Evolutionary conservation across 805 yeast genomes (phyloP).

Genomic region (Barnettozyma vustinii): DNA sequence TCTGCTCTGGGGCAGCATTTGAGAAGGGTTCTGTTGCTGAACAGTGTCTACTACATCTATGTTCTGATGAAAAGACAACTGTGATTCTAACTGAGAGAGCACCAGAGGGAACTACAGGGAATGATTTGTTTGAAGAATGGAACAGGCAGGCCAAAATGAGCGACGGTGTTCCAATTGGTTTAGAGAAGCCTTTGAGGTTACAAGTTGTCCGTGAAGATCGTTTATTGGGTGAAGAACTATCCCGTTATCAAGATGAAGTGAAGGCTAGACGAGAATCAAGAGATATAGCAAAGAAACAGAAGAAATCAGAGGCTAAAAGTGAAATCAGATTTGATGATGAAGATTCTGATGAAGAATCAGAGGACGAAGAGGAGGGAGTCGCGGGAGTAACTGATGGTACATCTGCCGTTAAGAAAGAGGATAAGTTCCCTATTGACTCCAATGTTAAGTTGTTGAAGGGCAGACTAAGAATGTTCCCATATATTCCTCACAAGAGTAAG

Average conservation of each 20-base stretch:
- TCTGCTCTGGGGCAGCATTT: slow-evolving; percentile 65
- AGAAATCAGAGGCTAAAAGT: slow-evolving; percentile 24
- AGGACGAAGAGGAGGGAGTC: slow-evolving; percentile 23
- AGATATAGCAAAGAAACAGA: slow-evolving; percentile 26
- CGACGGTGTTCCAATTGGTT: slow-evolving; percentile 59
- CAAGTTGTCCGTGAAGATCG: slow-evolving; percentile 42
- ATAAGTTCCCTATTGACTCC: slow-evolving; percentile 29
- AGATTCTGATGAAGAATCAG: slow-evolving; percentile 26
- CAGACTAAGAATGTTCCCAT: slow-evolving; percentile 68
- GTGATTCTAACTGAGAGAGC: slow-evolving; percentile 71
- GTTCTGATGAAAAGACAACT: slow-evolving; percentile 61
- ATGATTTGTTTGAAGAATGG: slow-evolving; percentile 52
- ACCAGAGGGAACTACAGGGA: slow-evolving; percentile 41
- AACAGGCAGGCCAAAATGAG: slow-evolving; percentile 37
- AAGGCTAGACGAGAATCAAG: slow-evolving; percentile 39
- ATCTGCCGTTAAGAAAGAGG: slow-evolving; percentile 22
- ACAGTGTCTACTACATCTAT: slow-evolving; percentile 46
- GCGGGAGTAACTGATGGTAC: slow-evolving; percentile 17
- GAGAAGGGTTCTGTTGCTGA: slow-evolving; percentile 59
- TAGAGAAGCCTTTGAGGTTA: slow-evolving; percentile 39
- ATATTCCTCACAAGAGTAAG: slow-evolving; percentile 48
- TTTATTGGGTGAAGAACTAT: slow-evolving; percentile 45
- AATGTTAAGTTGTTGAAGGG: slow-evolving; percentile 27
- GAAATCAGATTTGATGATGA: slow-evolving; percentile 25
- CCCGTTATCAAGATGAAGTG: slow-evolving; percentile 41